These are phyloP conservation scores for Bertia moriformis DNA, from an alignment of 2,329 filamentous ascomycete genomes.

Conservation along the genomic window DNA sequence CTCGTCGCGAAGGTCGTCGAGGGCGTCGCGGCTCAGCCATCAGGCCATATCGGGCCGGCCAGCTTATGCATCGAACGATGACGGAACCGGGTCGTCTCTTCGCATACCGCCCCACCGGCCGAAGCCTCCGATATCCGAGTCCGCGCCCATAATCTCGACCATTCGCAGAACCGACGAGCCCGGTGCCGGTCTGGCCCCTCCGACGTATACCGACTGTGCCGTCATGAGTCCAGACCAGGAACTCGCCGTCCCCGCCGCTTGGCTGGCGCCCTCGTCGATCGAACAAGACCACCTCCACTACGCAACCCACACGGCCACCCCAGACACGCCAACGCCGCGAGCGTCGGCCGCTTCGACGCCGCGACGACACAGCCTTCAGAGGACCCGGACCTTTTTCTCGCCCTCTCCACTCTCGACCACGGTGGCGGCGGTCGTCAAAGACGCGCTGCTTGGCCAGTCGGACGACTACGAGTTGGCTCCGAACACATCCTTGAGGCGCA, in stretches of 20 bases:
- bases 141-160: background rate
- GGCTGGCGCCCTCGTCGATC: background rate
- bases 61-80: background rate
- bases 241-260: background rate
- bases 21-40: too few species aligned
- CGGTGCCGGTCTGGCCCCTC: too few species aligned
- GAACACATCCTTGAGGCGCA: constrained; percentile 28
- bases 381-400: constrained; percentile 35
- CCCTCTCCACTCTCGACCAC: constrained; percentile 45
- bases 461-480: constrained; percentile 19
- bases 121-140: background rate
- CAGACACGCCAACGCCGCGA: too few species aligned
- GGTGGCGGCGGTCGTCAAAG: constrained; percentile 40
- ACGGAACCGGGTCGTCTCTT: background rate
- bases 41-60: too few species aligned
- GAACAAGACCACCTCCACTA: constrained; percentile 22
- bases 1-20: constrained; percentile 13
- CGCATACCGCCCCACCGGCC: background rate
- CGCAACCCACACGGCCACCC: too few species aligned
- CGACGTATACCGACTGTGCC: too few species aligned
- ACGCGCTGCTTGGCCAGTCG: constrained; percentile 32
- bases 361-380: constrained; percentile 20
- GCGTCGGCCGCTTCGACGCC: constrained; percentile 14
- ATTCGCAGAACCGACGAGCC: background rate
- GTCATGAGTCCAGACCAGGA: background rate